These are phyloP conservation scores for Zizania latifolia DNA, from an alignment of 176 grass and related monocot genomes.

Conservation along the genomic window DNA sequence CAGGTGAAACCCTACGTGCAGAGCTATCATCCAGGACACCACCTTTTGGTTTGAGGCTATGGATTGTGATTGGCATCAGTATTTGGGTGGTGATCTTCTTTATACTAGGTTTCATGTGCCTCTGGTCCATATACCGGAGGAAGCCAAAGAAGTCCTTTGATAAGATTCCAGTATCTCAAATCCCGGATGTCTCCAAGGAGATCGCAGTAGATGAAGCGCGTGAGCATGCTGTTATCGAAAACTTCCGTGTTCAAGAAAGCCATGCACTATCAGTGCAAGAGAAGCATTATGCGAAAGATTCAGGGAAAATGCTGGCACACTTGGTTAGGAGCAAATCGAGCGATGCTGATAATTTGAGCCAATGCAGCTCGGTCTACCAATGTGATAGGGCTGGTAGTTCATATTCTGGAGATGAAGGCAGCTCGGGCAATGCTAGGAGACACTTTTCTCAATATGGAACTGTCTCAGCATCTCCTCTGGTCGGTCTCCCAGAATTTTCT, in stretches of 20 bases:
- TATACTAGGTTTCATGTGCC: constrained; percentile 47
- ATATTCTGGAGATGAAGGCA: background rate
- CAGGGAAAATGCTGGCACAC: background rate
- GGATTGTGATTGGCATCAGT: background rate
- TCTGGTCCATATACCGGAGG: constrained; percentile 44
- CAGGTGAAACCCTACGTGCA: background rate
- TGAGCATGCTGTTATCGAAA: constrained; percentile 32
- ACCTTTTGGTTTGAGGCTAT: background rate
- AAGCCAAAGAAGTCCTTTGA: constrained; percentile 37
- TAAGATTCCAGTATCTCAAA: constrained; percentile 47
- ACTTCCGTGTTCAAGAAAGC: constrained; percentile 29
- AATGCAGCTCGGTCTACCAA: constrained; percentile 53
- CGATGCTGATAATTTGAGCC: constrained; percentile 12
- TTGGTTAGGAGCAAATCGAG: background rate
- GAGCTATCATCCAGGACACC: background rate
- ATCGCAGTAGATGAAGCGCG: constrained; percentile 48
- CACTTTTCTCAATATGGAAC: background rate
- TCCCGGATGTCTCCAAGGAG: constrained; percentile 59
- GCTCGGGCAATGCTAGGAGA: background rate
- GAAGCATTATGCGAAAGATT: background rate
- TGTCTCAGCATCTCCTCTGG: background rate
- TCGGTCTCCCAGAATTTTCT: background rate
- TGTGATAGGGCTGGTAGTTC: constrained; percentile 39
- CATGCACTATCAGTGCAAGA: constrained; percentile 6
- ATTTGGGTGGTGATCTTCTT: constrained; percentile 40